Conservation (phyloP, 192 early-diverging fungal genomes). For the Coemansia sp. region DNA sequence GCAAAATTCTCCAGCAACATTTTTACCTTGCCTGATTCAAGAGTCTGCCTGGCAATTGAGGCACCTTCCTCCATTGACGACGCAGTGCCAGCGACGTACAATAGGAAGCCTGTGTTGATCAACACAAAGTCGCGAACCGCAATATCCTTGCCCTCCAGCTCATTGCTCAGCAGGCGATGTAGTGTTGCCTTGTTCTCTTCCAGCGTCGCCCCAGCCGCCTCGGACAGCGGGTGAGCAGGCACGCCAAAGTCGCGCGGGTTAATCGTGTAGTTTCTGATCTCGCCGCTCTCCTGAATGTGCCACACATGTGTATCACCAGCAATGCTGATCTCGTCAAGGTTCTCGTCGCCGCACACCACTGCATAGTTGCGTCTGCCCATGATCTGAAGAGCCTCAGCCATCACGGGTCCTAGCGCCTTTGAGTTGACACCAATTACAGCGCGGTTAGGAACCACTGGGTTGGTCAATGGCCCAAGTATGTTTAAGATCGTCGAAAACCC, state of each 20-base stretch:
- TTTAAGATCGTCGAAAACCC: constrained; percentile 95
- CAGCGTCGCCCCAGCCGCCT: constrained; percentile 67
- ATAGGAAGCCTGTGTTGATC: constrained; percentile 84
- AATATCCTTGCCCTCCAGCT: constrained; percentile 55
- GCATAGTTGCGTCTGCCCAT: constrained; percentile 78
- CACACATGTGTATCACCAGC: constrained; percentile 88
- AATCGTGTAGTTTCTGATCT: constrained; percentile 63
- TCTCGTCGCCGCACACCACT: constrained; percentile 88
- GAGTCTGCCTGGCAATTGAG: constrained; percentile 66
- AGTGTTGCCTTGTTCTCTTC: constrained; percentile 77
- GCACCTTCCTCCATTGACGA: constrained; percentile 73
- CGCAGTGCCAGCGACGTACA: constrained; percentile 78
- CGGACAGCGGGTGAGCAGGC: constrained; percentile 63
- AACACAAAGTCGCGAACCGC: constrained; percentile 90
- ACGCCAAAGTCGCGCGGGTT: constrained; percentile 90
- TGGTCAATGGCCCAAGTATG: constrained; percentile 86
- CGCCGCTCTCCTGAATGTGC: constrained; percentile 64
- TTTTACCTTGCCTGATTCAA: constrained; percentile 69
- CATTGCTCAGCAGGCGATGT: constrained; percentile 63
- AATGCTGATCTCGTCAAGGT: constrained; percentile 91
- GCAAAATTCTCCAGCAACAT: constrained; percentile 64
- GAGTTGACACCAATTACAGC: constrained; percentile 92
- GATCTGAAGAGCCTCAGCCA: constrained; percentile 80
- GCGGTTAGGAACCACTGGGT: constrained; percentile 79
- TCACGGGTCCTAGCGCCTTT: constrained; percentile 67